These are phyloP conservation scores for Dissophora globulifera DNA, from an alignment of 192 early-diverging fungal species.

Conservation along the genomic window DNA sequence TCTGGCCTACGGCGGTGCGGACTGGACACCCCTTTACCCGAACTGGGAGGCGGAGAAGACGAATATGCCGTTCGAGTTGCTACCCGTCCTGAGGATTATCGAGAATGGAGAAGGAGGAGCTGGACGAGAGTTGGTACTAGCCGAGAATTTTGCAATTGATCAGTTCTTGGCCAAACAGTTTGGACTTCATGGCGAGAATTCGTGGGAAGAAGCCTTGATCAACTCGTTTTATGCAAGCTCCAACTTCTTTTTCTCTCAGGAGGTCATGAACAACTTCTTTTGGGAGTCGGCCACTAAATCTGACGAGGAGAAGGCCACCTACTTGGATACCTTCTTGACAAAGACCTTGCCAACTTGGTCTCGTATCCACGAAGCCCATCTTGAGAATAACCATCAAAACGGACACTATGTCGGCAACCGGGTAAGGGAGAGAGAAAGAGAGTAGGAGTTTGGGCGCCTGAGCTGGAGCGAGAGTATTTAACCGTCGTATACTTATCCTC, in stretches of 20 bases:
- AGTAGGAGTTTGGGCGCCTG: too few species aligned
- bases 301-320: constrained; percentile 20
- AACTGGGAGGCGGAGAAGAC: constrained; percentile 25
- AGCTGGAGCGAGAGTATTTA: too few species aligned
- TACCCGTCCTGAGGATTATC: constrained; percentile 35
- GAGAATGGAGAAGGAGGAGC: constrained; percentile 12
- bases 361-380: constrained; percentile 24
- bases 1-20: constrained; percentile 31
- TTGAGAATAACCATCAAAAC: constrained; percentile 19
- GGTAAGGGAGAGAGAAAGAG: too few species aligned
- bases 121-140: constrained; percentile 17
- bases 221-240: constrained; percentile 32
- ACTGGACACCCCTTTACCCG: constrained; percentile 27
- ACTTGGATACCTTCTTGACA: constrained; percentile 25
- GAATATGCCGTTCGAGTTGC: constrained; percentile 17
- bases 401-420: constrained; percentile 37
- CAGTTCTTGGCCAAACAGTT: constrained; percentile 44
- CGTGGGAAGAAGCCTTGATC: constrained; percentile 40
- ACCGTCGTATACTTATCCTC: not conserved
- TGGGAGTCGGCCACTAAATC: constrained; percentile 20
- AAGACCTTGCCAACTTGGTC: constrained; percentile 5
- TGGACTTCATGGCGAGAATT: constrained; percentile 17
- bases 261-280: constrained; percentile 35
- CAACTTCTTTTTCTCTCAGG: constrained; percentile 32
- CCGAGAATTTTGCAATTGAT: constrained; percentile 33